Evolutionary conservation across 495 filamentous ascomycete genomes (phyloP), one percentile per base, ranked within the genome.

Genomic region (Daldinia caldariorum): DNA sequence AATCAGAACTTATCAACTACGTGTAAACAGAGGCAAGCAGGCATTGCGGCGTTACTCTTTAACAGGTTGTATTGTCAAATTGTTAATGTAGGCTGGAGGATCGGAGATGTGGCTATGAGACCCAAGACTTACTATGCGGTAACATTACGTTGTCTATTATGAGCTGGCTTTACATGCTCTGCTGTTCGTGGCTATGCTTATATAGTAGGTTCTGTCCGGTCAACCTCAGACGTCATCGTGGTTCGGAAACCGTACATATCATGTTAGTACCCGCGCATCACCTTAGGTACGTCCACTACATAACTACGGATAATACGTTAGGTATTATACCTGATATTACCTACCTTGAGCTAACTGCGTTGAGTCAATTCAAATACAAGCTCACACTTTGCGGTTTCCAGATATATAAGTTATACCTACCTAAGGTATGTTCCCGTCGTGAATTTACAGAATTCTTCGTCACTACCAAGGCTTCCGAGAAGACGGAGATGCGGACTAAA

Each of bases 1-100:
- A 43, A 53, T 57, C 57, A 14, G 58, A 60, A 37, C n/a, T 37
- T 56, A 56, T 37, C 37, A 56, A n/a, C 53, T 26, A 26, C 26
- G 26, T 38, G 16, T 37, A 56, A n/a, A n/a, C n/a, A 38, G 5
- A 47, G 6, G 43, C 16, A 47, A 47, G 43, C 43, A 47, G 43
- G 43, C 8, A 47, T 47, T 10, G 6, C 8, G 16, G 16, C 18
- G 2, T 22, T 47, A 47, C 43, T 47, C 43, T 47, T 47, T 47
- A 16, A 47, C 43, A 12, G 43, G 43, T 47, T 47, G 16, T 16
- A 22, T 47, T 47, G 9, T 47, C 38, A 34, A 47, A 22, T 47
- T 47, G 9, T 47, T 41, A 35, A 47, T 20, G 38, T 57, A n/a
- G 22, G 4, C 51, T 38, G 6, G 16, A 49, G 38, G 12, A 53